These are phyloP conservation scores for Exophiala aquamarina DNA, from an alignment of 2,329 filamentous ascomycete genomes.

Conservation along the genomic window DNA sequence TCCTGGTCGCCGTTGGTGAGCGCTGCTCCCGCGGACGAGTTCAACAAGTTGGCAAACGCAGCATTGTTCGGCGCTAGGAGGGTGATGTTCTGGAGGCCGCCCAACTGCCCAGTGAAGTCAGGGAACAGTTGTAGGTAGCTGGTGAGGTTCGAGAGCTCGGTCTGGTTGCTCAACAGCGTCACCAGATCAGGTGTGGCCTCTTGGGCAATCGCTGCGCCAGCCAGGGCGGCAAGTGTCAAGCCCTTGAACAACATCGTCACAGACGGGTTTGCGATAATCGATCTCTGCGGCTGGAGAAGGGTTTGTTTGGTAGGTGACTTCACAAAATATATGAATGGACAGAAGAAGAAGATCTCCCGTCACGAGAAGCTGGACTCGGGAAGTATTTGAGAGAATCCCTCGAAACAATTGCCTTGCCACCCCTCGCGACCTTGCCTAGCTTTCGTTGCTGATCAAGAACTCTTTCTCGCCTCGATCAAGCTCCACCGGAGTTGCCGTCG, in stretches of 20 bases:
- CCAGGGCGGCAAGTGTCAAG: slow-evolving; percentile 24
- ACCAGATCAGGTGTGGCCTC: slow-evolving; percentile 11
- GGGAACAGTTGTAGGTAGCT: slow-evolving; percentile 18
- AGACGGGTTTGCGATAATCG: neutral
- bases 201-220: slow-evolving; percentile 25
- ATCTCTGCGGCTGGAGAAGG: neutral
- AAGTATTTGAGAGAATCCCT: slow-evolving; percentile 1
- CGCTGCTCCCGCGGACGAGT: slow-evolving; percentile 33
- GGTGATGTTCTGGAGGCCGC: slow-evolving; percentile 52
- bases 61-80: slow-evolving; percentile 58
- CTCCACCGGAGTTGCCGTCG: neutral
- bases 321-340: neutral
- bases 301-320: neutral
- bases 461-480: neutral
- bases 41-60: slow-evolving; percentile 44
- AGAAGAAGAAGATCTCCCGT: neutral
- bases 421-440: neutral
- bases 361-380: neutral
- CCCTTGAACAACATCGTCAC: slow-evolving; percentile 29
- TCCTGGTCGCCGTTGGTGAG: slow-evolving; percentile 15
- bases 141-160: slow-evolving; percentile 25
- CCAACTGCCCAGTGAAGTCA: slow-evolving; percentile 29
- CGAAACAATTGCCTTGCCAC: neutral
- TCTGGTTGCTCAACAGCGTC: slow-evolving; percentile 13
- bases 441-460: slow-evolving; percentile 1